Percentiles rank a stretch among this genome's conserved stretches.
These are phyloP conservation scores for Citropsis articulata DNA, from an alignment of 345 rosid genomes.

Conservation along the genomic window DNA sequence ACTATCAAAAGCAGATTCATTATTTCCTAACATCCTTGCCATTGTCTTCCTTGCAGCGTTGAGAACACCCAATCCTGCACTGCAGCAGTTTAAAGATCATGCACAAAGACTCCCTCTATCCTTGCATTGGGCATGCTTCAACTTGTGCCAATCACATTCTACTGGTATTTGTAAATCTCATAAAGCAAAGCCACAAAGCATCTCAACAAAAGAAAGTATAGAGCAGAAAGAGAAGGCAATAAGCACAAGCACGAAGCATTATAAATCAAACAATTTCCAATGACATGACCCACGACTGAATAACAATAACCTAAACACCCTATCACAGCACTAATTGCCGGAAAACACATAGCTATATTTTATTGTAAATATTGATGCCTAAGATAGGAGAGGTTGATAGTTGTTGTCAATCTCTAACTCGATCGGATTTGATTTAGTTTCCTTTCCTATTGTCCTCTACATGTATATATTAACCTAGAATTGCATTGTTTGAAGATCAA, in stretches of 20 bases:
- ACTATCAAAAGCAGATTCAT: slow-evolving; percentile 77
- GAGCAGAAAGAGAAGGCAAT: background rate
- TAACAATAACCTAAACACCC: background rate
- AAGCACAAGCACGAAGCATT: background rate
- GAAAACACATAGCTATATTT: too few species aligned
- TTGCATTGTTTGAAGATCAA: too few species aligned
- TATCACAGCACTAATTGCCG: background rate
- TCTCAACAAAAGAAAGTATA: background rate
- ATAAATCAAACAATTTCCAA: background rate
- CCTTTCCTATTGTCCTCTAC: too few species aligned
- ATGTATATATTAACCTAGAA: too few species aligned
- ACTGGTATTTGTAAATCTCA: background rate
- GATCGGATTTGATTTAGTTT: too few species aligned
- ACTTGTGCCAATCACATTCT: background rate
- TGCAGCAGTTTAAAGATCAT: slow-evolving; percentile 37
- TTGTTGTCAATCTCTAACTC: too few species aligned
- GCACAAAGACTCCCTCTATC: slow-evolving; percentile 14
- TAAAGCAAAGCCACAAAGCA: background rate
- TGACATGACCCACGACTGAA: background rate
- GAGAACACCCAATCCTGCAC: slow-evolving; percentile 97
- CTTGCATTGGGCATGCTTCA: background rate
- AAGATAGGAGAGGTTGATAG: too few species aligned
- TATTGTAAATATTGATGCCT: too few species aligned
- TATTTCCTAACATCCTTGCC: slow-evolving; percentile 97
- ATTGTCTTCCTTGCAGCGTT: slow-evolving; percentile 97